Evolutionary conservation across 176 grass and related monocot genomes (phyloP).

Genomic region (Bonia amplexicaulis): DNA sequence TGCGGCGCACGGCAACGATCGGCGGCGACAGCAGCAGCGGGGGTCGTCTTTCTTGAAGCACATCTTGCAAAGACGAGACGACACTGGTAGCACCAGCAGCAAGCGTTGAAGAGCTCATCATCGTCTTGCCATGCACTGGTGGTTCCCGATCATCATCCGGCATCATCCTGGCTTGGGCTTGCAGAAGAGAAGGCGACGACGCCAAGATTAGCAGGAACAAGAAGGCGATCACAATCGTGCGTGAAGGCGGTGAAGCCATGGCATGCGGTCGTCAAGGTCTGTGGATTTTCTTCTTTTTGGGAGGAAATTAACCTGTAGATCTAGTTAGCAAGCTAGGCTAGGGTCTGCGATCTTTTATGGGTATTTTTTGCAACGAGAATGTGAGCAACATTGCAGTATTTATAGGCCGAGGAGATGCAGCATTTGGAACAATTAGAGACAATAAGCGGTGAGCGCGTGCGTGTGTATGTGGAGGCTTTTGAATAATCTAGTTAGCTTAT

Average conservation of each 20-base stretch:
- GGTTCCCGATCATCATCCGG: background rate
- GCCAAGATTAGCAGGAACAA: background rate
- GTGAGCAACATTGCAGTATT: background rate
- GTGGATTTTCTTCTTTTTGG: background rate
- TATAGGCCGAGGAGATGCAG: conserved; percentile 7
- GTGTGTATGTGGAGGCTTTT: background rate
- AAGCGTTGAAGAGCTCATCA: background rate
- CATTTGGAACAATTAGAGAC: background rate
- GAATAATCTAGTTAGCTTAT: no score
- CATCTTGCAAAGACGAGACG: background rate
- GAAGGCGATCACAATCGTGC: background rate
- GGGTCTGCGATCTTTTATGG: background rate
- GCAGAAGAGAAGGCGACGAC: background rate
- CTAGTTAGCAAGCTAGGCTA: background rate
- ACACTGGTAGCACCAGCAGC: background rate
- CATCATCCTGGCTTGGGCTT: conserved; percentile 12
- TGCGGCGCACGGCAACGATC: background rate
- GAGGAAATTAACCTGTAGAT: background rate
- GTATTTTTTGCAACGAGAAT: background rate
- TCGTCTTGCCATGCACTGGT: background rate
- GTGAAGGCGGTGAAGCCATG: background rate
- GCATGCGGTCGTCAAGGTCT: background rate
- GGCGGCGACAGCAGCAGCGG: background rate
- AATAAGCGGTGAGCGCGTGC: background rate
- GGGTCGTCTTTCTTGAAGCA: background rate